phyloP scores from a whole-genome alignment of 2,329 filamentous ascomycete species.

The Aureobasidium sp. region DNA sequence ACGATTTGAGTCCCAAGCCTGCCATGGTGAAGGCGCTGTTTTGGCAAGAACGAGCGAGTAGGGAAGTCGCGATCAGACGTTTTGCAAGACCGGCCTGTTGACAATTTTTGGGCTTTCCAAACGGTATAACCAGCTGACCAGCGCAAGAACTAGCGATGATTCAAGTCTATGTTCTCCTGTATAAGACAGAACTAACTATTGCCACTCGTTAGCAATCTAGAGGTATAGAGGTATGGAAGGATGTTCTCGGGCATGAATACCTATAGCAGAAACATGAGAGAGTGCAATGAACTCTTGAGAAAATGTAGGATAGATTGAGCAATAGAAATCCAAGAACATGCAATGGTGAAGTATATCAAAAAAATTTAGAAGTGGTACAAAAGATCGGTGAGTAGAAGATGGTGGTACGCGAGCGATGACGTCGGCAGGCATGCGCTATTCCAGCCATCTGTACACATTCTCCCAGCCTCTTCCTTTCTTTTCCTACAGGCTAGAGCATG shows the following conservation, averaged over 20 bases:
- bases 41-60: not conserved
- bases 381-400: conserved; percentile 8
- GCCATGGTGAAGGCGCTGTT: not conserved
- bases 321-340: not conserved
- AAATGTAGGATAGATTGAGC: not conserved
- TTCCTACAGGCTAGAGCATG: not conserved
- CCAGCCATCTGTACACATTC: not conserved
- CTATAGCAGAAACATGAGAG: not conserved
- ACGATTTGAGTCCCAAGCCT: conserved; percentile 8
- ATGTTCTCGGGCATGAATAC: not conserved
- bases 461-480: conserved; percentile 1
- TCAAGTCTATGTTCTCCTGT: not conserved
- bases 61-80: conserved; percentile 2
- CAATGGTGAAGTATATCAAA: not conserved
- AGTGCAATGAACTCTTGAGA: not conserved
- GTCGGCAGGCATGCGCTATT: not conserved
- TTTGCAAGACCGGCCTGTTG: not conserved
- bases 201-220: not conserved
- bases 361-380: conserved; percentile 2
- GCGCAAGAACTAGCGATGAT: not conserved
- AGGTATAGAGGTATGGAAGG: not conserved
- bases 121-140: not conserved
- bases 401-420: conserved; percentile 2
- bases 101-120: not conserved
- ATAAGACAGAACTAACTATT: not conserved